Base-by-base conservation (phyloP, 139 green algal species). In the Diplosphaera chodatii region DNA sequence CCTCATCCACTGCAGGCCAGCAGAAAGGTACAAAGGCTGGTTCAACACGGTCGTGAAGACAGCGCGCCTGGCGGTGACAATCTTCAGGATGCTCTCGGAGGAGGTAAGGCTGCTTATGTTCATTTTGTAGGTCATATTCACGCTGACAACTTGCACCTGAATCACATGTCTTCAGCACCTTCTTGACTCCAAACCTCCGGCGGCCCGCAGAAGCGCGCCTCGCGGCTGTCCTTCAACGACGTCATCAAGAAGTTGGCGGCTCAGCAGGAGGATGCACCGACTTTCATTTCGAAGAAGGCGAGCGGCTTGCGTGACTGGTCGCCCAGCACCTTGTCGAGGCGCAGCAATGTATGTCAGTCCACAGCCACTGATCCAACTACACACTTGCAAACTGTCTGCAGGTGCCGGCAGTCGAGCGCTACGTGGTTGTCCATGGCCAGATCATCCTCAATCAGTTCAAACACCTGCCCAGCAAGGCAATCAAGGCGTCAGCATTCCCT, bases 361-460 rank as follows among this genome's bases (percentile, higher is more conserved):
- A n/a, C n/a, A n/a, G n/a, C n/a, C n/a, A n/a, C n/a, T n/a, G n/a
- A n/a, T n/a, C n/a, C n/a, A n/a, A n/a, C n/a, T n/a, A n/a, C n/a
- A n/a, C n/a, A n/a, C n/a, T n/a, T n/a, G n/a, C n/a, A n/a, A n/a
- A n/a, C n/a, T n/a, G n/a, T n/a, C n/a, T n/a, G n/a, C 79, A 92
- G 81, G 59, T 75, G 16, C 79, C 86, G n/a, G 55, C n/a, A 4
- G 87, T 98, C 64, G 87, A 96, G 85, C 83, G 91, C 23, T 98
- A 91, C 73, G 41, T 98, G 28, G 84, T 93, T 55, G 91, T 97
- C 30, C 94, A 98, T 78, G 94, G 88, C 31, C 90, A 97, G 77
- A 96, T 98, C 83, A 78, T 98, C 28, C 72, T 96, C 22, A 93
- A 91, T 74, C 88, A 94, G 83, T 88, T 97, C 74, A 80, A 80